phyloP scores from a whole-genome alignment of 2,329 filamentous ascomycete genomes.

The Fusarium tanahbumbuense region DNA sequence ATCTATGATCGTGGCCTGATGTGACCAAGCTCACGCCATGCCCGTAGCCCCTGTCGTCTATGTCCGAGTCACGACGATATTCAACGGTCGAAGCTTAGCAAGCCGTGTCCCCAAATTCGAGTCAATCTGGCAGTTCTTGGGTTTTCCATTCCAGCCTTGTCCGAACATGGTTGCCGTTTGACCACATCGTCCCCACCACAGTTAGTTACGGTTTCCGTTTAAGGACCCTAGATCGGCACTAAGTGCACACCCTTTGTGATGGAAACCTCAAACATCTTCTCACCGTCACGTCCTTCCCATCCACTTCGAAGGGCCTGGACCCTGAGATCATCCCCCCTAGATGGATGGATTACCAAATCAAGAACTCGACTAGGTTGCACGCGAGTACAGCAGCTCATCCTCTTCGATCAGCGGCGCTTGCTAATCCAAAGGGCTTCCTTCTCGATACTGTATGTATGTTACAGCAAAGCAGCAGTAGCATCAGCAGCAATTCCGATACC shows the following conservation, averaged over 20 bases:
- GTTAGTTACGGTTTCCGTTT: constrained; percentile 38
- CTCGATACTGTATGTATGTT: background rate
- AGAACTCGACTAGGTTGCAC: constrained; percentile 37
- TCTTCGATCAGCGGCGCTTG: constrained; percentile 30
- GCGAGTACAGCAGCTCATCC: constrained; percentile 27
- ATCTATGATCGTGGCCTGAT: background rate
- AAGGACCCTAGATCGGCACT: constrained; percentile 9
- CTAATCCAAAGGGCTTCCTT: background rate
- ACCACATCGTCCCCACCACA: background rate
- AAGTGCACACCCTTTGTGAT: constrained; percentile 30
- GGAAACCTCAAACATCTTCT: constrained; percentile 18
- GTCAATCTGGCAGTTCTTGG: constrained; percentile 3
- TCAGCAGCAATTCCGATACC: background rate
- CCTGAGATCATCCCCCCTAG: constrained; percentile 42
- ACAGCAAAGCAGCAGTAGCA: background rate
- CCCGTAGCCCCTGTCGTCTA: background rate
- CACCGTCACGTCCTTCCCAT: constrained; percentile 34
- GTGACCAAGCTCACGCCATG: background rate
- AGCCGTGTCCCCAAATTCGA: constrained; percentile 9
- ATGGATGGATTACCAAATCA: constrained; percentile 39
- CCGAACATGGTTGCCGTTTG: constrained; percentile 28
- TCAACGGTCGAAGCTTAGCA: constrained; percentile 16
- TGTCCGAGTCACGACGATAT: constrained; percentile 3
- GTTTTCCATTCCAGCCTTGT: constrained; percentile 9
- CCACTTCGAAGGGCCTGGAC: constrained; percentile 46